phyloP scores from a whole-genome alignment of 139 green algal genomes.

The Microglena sp. region DNA sequence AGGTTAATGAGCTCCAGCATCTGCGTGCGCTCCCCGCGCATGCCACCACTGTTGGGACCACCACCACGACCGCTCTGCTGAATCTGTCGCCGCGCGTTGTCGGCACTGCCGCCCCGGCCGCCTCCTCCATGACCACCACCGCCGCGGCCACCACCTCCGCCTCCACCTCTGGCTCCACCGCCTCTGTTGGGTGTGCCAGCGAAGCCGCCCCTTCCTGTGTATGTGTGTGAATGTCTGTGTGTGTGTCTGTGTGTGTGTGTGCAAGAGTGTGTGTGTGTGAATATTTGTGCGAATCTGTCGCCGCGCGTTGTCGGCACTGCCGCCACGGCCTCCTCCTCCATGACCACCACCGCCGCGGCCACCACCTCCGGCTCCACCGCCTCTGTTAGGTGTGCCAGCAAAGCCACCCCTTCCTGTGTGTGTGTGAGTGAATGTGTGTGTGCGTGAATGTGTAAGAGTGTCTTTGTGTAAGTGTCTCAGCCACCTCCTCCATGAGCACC shows the following conservation, averaged over 20 bases:
- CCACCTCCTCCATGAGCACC: slow-evolving; percentile 15
- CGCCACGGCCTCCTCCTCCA: slow-evolving; percentile 5
- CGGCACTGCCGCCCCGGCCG: slow-evolving; percentile 13
- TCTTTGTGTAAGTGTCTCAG: neutral
- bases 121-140: slow-evolving; percentile 24
- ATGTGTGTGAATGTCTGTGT: slow-evolving; percentile 10
- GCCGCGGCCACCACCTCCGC: slow-evolving; percentile 5
- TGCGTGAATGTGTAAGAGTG: neutral
- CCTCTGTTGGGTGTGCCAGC: neutral
- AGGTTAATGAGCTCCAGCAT: slow-evolving; percentile 39
- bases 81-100: slow-evolving; percentile 16
- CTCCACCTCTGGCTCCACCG: slow-evolving; percentile 5
- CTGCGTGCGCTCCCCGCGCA: slow-evolving; percentile 45
- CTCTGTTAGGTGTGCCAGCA: neutral
- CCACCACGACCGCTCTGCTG: slow-evolving; percentile 21
- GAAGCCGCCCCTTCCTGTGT: neutral
- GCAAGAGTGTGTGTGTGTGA: neutral
- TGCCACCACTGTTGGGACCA: slow-evolving; percentile 21
- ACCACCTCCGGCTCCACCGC: slow-evolving; percentile 3
- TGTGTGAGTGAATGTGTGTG: slow-evolving; percentile 10
- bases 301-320: slow-evolving; percentile 19
- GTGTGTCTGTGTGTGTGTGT: slow-evolving; percentile 5
- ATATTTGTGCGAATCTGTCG: slow-evolving; percentile 8
- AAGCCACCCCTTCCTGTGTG: neutral
- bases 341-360: slow-evolving; percentile 22